These are phyloP conservation scores for Penicillium sp. DNA, from an alignment of 2,329 filamentous ascomycete species.

Conservation along the genomic window DNA sequence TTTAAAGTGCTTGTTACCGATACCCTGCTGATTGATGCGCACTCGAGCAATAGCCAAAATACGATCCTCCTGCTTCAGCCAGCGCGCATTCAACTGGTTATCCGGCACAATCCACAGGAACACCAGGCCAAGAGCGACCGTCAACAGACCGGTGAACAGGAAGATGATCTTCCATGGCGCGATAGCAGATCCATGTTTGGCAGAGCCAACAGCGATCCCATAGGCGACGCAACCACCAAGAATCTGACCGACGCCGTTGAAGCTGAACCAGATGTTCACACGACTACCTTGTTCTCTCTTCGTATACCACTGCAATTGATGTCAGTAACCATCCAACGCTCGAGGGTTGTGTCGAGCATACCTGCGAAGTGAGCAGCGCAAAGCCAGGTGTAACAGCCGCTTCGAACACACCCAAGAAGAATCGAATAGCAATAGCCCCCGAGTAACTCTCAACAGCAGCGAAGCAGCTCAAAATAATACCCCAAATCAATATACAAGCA, in stretches of 20 bases:
- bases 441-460: constrained; percentile 60
- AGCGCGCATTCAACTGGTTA: constrained; percentile 60
- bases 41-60: constrained; percentile 69
- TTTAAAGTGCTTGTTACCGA: constrained; percentile 68
- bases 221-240: constrained; percentile 63
- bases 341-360: constrained; percentile 9
- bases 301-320: constrained; percentile 61
- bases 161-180: constrained; percentile 66
- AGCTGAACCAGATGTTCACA: constrained; percentile 66
- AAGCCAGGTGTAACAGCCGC: constrained; percentile 68
- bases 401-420: constrained; percentile 68
- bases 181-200: constrained; percentile 56
- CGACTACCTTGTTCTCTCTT: constrained; percentile 64
- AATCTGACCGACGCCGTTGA: constrained; percentile 64
- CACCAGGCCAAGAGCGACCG: constrained; percentile 47
- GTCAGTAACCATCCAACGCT: neutral
- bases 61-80: constrained; percentile 65
- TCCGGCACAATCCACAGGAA: constrained; percentile 58
- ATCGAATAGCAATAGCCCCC: constrained; percentile 62
- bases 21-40: constrained; percentile 71
- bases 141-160: constrained; percentile 54
- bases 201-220: constrained; percentile 58
- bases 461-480: constrained; percentile 59
- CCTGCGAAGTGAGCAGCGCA: constrained; percentile 61
- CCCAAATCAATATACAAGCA: constrained; percentile 64